Percentiles rank a stretch among this genome's conserved stretches.
These are phyloP conservation scores for Colletotrichum cereale DNA, from an alignment of 2,329 filamentous ascomycete genomes.

Conservation along the genomic window DNA sequence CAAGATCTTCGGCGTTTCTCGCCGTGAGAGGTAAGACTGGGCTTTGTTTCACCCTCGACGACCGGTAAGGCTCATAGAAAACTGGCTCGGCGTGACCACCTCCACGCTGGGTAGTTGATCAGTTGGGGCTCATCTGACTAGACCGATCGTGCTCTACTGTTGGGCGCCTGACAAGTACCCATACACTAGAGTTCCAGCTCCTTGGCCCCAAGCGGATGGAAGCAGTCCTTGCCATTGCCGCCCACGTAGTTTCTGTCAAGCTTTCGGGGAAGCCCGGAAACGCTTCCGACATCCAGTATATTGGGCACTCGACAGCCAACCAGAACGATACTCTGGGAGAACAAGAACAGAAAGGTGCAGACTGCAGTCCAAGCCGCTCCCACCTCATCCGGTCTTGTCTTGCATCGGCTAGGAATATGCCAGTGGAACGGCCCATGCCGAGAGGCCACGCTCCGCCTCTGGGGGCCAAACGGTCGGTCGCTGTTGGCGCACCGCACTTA, in stretches of 20 bases:
- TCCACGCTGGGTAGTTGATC: not conserved
- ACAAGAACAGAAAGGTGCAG: not conserved
- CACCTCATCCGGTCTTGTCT: not conserved
- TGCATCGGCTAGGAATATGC: not conserved
- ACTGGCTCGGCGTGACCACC: not conserved
- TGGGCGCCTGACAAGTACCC: not conserved
- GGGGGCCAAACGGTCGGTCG: not conserved
- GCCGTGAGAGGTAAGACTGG: not conserved
- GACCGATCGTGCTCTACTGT: not conserved
- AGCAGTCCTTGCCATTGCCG: not conserved
- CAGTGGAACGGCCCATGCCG: constrained; percentile 23
- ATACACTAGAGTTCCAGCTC: not conserved
- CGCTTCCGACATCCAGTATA: constrained; percentile 10
- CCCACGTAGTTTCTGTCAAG: not conserved
- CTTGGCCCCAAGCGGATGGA: not conserved
- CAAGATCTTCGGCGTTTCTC: not conserved
- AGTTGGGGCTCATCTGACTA: not conserved
- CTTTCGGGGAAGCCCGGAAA: constrained; percentile 2
- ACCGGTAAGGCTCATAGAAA: not conserved
- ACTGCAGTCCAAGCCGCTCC: not conserved
- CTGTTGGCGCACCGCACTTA: not conserved
- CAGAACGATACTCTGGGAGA: not conserved
- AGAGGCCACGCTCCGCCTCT: not conserved
- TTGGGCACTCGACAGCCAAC: not conserved
- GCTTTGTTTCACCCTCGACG: not conserved